These are phyloP conservation scores for Monosporozyma siamensis DNA, from an alignment of 805 yeast genomes.

Conservation along the genomic window DNA sequence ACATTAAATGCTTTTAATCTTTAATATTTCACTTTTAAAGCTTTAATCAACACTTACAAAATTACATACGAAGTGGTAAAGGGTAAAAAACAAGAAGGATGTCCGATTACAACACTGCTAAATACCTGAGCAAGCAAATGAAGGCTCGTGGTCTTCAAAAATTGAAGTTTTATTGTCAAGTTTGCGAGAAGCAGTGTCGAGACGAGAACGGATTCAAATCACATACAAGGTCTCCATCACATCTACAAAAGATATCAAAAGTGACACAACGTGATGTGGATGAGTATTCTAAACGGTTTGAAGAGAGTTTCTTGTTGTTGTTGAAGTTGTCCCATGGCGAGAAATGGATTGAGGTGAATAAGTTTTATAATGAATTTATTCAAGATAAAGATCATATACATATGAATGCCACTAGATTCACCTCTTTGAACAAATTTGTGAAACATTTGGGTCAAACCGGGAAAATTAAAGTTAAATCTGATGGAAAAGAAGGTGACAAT, in stretches of 20 bases:
- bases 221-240: slow-evolving; percentile 78
- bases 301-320: slow-evolving; percentile 51
- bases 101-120: slow-evolving; percentile 44
- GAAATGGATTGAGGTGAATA: slow-evolving; percentile 68
- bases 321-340: slow-evolving; percentile 70
- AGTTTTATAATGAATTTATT: slow-evolving; percentile 85
- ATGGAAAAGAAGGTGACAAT: slow-evolving; percentile 28
- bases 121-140: slow-evolving; percentile 63
- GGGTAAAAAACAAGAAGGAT: slow-evolving; percentile 8
- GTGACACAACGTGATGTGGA: slow-evolving; percentile 43
- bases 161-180: slow-evolving; percentile 79
- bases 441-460: slow-evolving; percentile 50
- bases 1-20: not conserved
- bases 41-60: too few species aligned
- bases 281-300: slow-evolving; percentile 51
- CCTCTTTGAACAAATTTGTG: slow-evolving; percentile 58
- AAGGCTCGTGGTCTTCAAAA: slow-evolving; percentile 80
- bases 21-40: too few species aligned
- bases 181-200: slow-evolving; percentile 87
- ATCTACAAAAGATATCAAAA: slow-evolving; percentile 46
- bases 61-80: not conserved
- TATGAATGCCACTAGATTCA: slow-evolving; percentile 82
- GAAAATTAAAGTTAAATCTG: slow-evolving; percentile 40
- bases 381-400: slow-evolving; percentile 77
- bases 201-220: slow-evolving; percentile 94